Evolutionary conservation across 441 rosid genomes (phyloP), one percentile per base, ranked within the genome.

Genomic region (Monsonia emarginata): DNA sequence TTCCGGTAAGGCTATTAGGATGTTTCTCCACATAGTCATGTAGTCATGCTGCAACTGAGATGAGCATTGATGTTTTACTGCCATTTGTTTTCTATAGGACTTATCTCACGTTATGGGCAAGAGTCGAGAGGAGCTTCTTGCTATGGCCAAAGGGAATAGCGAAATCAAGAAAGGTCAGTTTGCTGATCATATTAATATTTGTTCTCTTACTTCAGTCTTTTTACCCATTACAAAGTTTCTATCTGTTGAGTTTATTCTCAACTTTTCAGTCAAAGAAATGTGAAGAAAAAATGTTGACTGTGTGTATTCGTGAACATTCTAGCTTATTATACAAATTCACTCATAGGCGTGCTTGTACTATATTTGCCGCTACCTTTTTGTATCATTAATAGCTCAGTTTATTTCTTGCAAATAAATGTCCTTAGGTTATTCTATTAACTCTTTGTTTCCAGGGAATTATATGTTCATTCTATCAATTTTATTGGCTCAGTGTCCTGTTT

Each of bases 1-100:
- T 89, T 42, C 95, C 97, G 24, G 96, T 94, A 86, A 86, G 85
- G 59, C 2, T 50, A 48, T 61, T 54, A 31, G 19, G 16, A 36
- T 32, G 38, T 44, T 3, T 44, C 52, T 44, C 28, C 21, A 64
- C 52, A 36, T 44, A n/a, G 40, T 32, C 34, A 61, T 28, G 16
- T n/a, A 44, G 27, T 68, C 59, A 28, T 11, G 21, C 13, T 30
- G 1, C 44, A 63, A 50, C 31, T 42, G 38, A 69, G 42, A 27
- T 61, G 68, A 21, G 14, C 63, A n/a, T 18, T 28, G 27, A 50
- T 13, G 44, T 64, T 38, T n/a, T n/a, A n/a, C n/a, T n/a, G n/a
- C n/a, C 26, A 58, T 54, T 19, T 61, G 70, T 69, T 21, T 69
- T 50, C 70, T 24, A 22, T 66, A 90, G 97, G 95, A 89, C 76